phyloP scores from a whole-genome alignment of 78 protist genomes.

The Dictyostelium intermedium region DNA sequence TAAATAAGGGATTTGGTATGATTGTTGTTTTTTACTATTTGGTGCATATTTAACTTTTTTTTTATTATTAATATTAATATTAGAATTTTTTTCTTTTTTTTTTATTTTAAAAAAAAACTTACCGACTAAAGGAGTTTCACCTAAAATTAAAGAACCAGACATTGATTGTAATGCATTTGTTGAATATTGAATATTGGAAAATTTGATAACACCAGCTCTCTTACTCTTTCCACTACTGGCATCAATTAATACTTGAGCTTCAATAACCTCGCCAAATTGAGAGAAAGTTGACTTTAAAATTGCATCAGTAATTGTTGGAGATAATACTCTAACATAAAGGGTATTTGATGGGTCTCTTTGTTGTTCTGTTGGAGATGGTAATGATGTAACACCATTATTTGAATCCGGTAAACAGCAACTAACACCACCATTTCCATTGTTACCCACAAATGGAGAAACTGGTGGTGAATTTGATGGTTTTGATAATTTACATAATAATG shows the following conservation, averaged over 20 bases:
- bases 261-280: constrained; percentile 45
- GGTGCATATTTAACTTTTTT: neutral
- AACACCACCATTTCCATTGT: neutral
- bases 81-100: no score
- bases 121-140: constrained; percentile 64
- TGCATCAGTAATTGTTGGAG: constrained; percentile 62
- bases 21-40: neutral
- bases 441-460: neutral
- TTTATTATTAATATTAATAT: neutral
- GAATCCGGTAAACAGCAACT: neutral
- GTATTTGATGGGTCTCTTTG: constrained; percentile 22
- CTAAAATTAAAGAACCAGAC: constrained; percentile 31
- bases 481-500: constrained; percentile 37
- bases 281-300: constrained; percentile 14
- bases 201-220: constrained; percentile 23
- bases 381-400: neutral
- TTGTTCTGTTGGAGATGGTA: neutral
- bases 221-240: constrained; percentile 30
- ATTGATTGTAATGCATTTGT: constrained; percentile 23
- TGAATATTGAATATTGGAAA: constrained; percentile 6
- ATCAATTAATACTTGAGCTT: constrained; percentile 35
- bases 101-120: neutral
- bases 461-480: constrained; percentile 32
- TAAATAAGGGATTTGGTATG: neutral
- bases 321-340: constrained; percentile 27